Evolutionary conservation across 768 basidiomycete genomes (phyloP).

Genomic region (Termitomyces sp.): DNA sequence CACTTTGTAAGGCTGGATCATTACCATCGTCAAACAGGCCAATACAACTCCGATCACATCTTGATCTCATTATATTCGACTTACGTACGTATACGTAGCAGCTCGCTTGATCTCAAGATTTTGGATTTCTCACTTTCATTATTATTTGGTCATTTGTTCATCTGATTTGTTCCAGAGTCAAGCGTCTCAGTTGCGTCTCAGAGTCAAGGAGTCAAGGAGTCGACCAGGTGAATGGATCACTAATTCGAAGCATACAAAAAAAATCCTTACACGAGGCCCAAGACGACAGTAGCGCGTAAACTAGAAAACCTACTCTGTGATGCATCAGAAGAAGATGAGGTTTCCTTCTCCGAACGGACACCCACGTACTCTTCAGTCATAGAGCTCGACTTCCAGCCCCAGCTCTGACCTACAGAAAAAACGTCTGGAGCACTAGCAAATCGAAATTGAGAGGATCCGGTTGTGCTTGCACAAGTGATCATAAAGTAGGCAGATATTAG

Average conservation of each 20-base stretch:
- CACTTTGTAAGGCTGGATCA: constrained; percentile 1
- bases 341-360: constrained; percentile 27
- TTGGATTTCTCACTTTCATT: background rate
- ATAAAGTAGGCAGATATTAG: constrained; percentile 77
- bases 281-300: constrained; percentile 71
- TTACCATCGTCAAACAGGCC: constrained; percentile 9
- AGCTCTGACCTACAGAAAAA: constrained; percentile 82
- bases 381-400: constrained; percentile 83
- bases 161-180: background rate
- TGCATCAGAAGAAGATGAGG: constrained; percentile 12
- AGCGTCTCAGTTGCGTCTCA: background rate
- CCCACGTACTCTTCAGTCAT: constrained; percentile 46
- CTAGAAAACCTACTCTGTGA: constrained; percentile 44
- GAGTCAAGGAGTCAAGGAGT: background rate
- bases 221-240: background rate
- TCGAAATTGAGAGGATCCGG: constrained; percentile 75
- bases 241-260: background rate
- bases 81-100: too few species aligned
- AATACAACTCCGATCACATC: constrained; percentile 1
- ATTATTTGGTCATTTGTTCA: background rate
- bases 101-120: too few species aligned
- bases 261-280: constrained; percentile 60
- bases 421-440: constrained; percentile 85
- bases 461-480: constrained; percentile 75
- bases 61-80: too few species aligned